phyloP scores from a whole-genome alignment of 208 protist species.

The Leishmania amazonensis region DNA sequence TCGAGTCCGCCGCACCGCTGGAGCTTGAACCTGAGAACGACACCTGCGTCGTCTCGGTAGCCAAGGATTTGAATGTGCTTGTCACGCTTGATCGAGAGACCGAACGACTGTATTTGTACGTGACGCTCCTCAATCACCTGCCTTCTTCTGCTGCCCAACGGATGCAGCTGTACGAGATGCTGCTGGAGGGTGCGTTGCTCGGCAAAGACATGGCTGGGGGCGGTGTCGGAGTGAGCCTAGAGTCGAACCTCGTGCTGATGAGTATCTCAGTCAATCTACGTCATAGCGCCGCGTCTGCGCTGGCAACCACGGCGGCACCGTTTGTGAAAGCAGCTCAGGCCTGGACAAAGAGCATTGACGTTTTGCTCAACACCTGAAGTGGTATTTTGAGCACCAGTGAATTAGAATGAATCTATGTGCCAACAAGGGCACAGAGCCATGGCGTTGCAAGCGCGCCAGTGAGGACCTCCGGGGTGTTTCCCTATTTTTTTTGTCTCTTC shows the following conservation, averaged over 20 bases:
- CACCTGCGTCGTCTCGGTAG: slow-evolving; percentile 64
- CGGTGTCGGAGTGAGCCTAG: slow-evolving; percentile 65
- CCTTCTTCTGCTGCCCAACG: slow-evolving; percentile 31
- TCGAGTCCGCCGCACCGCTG: slow-evolving; percentile 30
- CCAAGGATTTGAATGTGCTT: slow-evolving; percentile 46
- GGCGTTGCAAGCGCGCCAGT: neutral
- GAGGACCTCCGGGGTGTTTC: neutral
- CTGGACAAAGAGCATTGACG: slow-evolving; percentile 39
- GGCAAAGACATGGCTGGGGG: slow-evolving; percentile 81
- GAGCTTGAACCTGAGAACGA: slow-evolving; percentile 57
- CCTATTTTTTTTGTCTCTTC: neutral
- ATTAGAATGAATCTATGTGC: neutral
- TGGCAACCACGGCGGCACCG: slow-evolving; percentile 43
- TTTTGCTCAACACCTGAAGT: neutral
- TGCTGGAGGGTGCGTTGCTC: slow-evolving; percentile 77
- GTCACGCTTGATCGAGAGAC: slow-evolving; percentile 75
- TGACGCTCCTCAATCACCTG: slow-evolving; percentile 66
- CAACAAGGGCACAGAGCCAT: neutral
- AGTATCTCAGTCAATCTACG: slow-evolving; percentile 63
- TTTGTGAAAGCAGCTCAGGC: slow-evolving; percentile 54
- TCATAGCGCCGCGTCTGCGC: slow-evolving; percentile 45
- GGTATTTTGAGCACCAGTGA: neutral
- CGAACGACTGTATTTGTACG: slow-evolving; percentile 78
- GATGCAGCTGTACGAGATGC: slow-evolving; percentile 67
- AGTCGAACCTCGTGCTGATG: slow-evolving; percentile 77